Base-by-base conservation (phyloP, 768 basidiomycete species). In the Mycena haematopus region DNA sequence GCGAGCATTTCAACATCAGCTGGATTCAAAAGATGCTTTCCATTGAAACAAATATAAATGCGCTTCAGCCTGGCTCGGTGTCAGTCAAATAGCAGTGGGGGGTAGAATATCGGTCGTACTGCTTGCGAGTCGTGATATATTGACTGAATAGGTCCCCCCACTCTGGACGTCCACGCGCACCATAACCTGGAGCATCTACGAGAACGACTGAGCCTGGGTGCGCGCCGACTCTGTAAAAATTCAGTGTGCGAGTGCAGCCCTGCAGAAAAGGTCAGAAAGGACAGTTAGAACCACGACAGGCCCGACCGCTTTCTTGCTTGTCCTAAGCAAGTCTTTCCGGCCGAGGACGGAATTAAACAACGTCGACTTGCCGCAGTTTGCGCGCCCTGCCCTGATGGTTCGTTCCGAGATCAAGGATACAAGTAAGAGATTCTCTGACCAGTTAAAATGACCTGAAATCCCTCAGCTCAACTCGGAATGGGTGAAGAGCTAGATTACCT, bases 151-250 rank as follows among this genome's bases (percentile, higher is more conserved):
- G 66, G 27, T 76, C 71, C 1, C 92, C 91, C 91, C 91, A 93
- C 74, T 91, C 89, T 35, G 81, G 80, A 45, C 89, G 82, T 14
- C 92, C 91, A 56, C 90, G 80, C 10, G 80, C 75, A 51, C 92
- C 92, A 71, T 93, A 94, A 17, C 92, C 92, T 3, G 92, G 92
- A 14, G 91, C 83, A 68, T 94, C 92, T 11, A 94, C 91, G 3
- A 93, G 75, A 22, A 92, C 71, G 35, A 91, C 77, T 40, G 84
- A 80, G 33, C 86, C 85, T 25, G 83, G 79, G 7, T 84, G 83
- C 3, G 73, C 66, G 5, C 89, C 88, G n/a, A 92, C 84, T 42
- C 83, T 79, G 71, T 84, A 92, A 69, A 92, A 92, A 65, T 92
- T 90, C 52, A 93, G 75, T 11, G 85, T 73, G 68, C 84, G 83